These are phyloP conservation scores for Aureobasidium pullulans DNA, from an alignment of 2,329 filamentous ascomycete species.

Conservation along the genomic window DNA sequence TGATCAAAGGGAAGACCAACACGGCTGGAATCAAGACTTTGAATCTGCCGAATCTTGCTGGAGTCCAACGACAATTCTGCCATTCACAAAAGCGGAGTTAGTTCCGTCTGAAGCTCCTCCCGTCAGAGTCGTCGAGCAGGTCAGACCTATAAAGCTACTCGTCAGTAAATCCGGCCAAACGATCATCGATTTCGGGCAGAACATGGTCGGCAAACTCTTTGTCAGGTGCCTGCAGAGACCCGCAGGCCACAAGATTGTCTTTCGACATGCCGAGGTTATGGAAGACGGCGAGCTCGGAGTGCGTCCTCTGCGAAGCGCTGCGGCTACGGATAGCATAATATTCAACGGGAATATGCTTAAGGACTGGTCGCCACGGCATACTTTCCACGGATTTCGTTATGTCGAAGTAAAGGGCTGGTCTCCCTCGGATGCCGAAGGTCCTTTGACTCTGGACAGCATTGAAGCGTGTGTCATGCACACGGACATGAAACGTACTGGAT, in stretches of 20 bases:
- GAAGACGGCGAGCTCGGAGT: constrained; percentile 39
- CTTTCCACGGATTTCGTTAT: constrained; percentile 49
- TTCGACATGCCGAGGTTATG: constrained; percentile 50
- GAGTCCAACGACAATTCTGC: constrained; percentile 26
- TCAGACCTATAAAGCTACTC: constrained; percentile 25
- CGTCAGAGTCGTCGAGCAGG: constrained; percentile 31
- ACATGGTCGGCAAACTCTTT: constrained; percentile 46
- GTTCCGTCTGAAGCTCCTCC: constrained; percentile 39
- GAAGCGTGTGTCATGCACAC: constrained; percentile 42
- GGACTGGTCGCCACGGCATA: constrained; percentile 43
- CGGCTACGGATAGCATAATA: constrained; percentile 35
- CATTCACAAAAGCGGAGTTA: constrained; percentile 29
- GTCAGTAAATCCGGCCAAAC: constrained; percentile 38
- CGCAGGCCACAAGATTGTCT: constrained; percentile 35
- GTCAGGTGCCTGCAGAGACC: constrained; percentile 31
- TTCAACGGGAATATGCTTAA: constrained; percentile 23
- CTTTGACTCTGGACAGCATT: constrained; percentile 21
- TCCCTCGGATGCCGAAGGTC: constrained; percentile 18
- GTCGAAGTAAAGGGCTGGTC: constrained; percentile 43
- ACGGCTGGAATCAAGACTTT: constrained; percentile 8
- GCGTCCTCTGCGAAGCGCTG: constrained; percentile 39
- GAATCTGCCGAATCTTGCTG: constrained; percentile 25
- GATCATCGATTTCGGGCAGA: constrained; percentile 52
- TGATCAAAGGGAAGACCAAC: constrained; percentile 32
- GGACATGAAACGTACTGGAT: constrained; percentile 45